Evolutionary conservation across 306 rosid genomes (phyloP), one percentile per base, ranked within the genome.

Genomic region (Abrus pulchellus): DNA sequence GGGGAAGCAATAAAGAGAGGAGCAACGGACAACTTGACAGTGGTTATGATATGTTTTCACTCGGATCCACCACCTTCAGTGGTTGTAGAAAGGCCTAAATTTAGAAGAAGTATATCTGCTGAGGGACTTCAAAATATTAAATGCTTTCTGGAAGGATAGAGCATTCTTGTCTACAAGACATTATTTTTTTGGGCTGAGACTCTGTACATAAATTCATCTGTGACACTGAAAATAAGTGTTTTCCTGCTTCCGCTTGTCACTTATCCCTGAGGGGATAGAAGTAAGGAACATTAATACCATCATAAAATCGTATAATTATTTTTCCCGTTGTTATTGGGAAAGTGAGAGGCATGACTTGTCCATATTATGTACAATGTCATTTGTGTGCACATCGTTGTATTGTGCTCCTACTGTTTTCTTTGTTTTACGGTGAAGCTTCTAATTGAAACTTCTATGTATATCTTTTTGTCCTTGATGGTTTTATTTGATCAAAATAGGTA

Each of bases 121-220:
- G 94, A 93, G 75, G 99, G 97, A 44, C 97, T 96, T 73, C 96
- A 90, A 68, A 90, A 85, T 79, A 82, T 96, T 65, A 93, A 84
- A 74, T 82, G 52, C 87, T 80, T 64, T n/a, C 82, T 93, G 68
- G 87, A 92, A 79, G 81, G 82, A 62, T 88, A 83, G 63, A 78
- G 29, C 63, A 68, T 66, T 72, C 66, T 53, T 50, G 52, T 59
- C 83, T 85, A 75, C 66, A 49, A 63, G 6, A 3, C 9, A 41
- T 72, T 34, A 8, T 75, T 79, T 80, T 83, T 83, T 71, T 14
- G 40, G 76, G 78, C 57, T 75, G 11, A 36, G 78, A 60, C 13
- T 66, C 3, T 85, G 88, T 85, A 82, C 85, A 82, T 89, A 85
- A 63, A 80, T 75, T 83, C 82, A 83, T 82, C 78, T 78, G 30